Percentiles rank a stretch among this genome's conserved stretches.
These are phyloP conservation scores for Diaporthe caulivora DNA, from an alignment of 2,329 filamentous ascomycete species.

Conservation along the genomic window DNA sequence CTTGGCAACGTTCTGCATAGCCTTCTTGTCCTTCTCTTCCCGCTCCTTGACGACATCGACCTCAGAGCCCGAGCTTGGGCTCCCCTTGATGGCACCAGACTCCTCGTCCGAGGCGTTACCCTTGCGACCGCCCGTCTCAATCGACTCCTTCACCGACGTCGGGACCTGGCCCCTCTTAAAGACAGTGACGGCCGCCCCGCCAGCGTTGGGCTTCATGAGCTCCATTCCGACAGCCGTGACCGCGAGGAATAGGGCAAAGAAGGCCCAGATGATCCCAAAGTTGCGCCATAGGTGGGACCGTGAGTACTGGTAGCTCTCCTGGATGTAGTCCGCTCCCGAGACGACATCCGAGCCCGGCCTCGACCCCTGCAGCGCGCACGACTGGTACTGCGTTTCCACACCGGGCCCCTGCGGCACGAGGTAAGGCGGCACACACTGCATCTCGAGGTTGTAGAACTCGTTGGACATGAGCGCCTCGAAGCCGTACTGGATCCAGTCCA, in stretches of 20 bases:
- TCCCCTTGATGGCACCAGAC: constrained; percentile 42
- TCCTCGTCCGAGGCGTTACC: constrained; percentile 64
- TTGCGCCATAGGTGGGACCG: constrained; percentile 67
- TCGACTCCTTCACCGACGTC: constrained; percentile 71
- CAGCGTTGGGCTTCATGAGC: constrained; percentile 53
- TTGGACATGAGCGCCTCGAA: constrained; percentile 79
- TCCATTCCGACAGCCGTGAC: constrained; percentile 74
- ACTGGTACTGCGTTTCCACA: background rate
- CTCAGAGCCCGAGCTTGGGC: background rate
- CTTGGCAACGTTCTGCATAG: constrained; percentile 34
- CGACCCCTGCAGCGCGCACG: constrained; percentile 56
- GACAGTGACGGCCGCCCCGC: constrained; percentile 50
- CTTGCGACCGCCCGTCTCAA: constrained; percentile 63
- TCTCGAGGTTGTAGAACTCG: constrained; percentile 71
- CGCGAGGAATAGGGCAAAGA: constrained; percentile 70
- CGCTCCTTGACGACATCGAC: constrained; percentile 10
- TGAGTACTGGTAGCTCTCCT: constrained; percentile 63
- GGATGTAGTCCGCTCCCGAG: constrained; percentile 70
- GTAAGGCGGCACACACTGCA: constrained; percentile 62
- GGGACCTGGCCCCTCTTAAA: constrained; percentile 66
- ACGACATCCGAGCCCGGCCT: constrained; percentile 60
- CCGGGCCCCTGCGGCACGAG: constrained; percentile 64
- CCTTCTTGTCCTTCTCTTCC: constrained; percentile 30
- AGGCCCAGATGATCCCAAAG: constrained; percentile 73
- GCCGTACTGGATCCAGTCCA: constrained; percentile 76